A percentile compares a stretch with the other conserved stretches of the same genome.
phyloP scores from a whole-genome alignment of 352 stramenopile genomes.

The Phytophthora syringae region DNA sequence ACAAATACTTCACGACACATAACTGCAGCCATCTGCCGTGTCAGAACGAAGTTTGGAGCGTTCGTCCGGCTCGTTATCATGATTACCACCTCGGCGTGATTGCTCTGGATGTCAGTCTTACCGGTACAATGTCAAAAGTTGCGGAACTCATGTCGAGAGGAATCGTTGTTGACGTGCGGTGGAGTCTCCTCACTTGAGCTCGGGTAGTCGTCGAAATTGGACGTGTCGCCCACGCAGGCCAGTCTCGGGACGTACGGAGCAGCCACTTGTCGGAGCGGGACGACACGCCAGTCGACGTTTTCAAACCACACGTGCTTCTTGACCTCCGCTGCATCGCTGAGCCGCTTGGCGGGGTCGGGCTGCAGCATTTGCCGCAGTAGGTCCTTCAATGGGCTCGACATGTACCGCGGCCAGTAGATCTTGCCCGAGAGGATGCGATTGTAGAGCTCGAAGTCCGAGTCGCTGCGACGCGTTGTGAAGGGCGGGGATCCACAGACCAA shows the following conservation, averaged over 20 bases:
- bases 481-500: constrained; percentile 73
- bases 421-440: constrained; percentile 78
- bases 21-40: constrained; percentile 11
- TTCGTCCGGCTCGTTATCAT: constrained; percentile 16
- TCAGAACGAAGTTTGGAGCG: constrained; percentile 13
- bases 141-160: constrained; percentile 44
- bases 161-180: constrained; percentile 34
- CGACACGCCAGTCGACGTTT: constrained; percentile 67
- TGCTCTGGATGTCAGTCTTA: constrained; percentile 11
- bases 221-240: constrained; percentile 47
- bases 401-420: constrained; percentile 58
- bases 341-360: constrained; percentile 52
- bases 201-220: constrained; percentile 75
- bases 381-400: constrained; percentile 54
- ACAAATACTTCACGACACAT: constrained; percentile 12
- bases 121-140: constrained; percentile 57
- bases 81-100: constrained; percentile 22
- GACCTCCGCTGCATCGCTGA: constrained; percentile 53
- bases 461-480: constrained; percentile 80
- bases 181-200: constrained; percentile 57
- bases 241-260: constrained; percentile 57
- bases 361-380: constrained; percentile 74
- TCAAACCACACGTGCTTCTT: constrained; percentile 73
- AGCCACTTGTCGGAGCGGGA: constrained; percentile 50
- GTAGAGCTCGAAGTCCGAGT: constrained; percentile 89